Evolutionary conservation across 371 early-diverging fungal species (phyloP).

Genomic region (Saksenaea vasiformis): DNA sequence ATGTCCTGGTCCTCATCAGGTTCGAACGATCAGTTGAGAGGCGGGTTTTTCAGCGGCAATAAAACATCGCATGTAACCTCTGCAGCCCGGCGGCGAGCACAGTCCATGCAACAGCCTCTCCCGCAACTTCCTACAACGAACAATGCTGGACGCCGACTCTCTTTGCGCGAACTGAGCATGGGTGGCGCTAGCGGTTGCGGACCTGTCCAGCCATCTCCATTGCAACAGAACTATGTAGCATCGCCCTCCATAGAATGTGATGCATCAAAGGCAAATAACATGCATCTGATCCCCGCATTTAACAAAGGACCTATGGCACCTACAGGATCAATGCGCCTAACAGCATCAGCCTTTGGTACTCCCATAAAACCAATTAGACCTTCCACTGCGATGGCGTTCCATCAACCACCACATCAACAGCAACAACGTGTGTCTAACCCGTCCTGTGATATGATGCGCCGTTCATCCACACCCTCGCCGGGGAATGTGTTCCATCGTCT

Average conservation of each 20-base stretch:
- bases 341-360: not conserved
- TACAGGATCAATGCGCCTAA: not conserved
- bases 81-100: not conserved
- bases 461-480: constrained; percentile 15
- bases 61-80: not conserved
- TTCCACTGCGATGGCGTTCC: not conserved
- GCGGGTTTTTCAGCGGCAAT: not conserved
- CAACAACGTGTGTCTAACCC: constrained; percentile 10
- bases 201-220: not conserved
- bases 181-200: constrained; percentile 6
- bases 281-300: not conserved
- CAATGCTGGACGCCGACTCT: constrained; percentile 16
- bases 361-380: not conserved
- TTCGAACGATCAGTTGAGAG: not conserved
- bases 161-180: constrained; percentile 22
- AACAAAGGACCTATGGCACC: not conserved
- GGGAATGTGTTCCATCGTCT: constrained; percentile 35
- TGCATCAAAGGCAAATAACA: not conserved
- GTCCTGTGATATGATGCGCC: constrained; percentile 21
- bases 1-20: constrained; percentile 15
- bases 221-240: not conserved
- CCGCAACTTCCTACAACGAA: not conserved
- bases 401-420: not conserved
- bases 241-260: not conserved
- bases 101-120: not conserved